Evolutionary conservation across 164 flowering plant genomes (phyloP).

Genomic region (Berberis thunbergii): DNA sequence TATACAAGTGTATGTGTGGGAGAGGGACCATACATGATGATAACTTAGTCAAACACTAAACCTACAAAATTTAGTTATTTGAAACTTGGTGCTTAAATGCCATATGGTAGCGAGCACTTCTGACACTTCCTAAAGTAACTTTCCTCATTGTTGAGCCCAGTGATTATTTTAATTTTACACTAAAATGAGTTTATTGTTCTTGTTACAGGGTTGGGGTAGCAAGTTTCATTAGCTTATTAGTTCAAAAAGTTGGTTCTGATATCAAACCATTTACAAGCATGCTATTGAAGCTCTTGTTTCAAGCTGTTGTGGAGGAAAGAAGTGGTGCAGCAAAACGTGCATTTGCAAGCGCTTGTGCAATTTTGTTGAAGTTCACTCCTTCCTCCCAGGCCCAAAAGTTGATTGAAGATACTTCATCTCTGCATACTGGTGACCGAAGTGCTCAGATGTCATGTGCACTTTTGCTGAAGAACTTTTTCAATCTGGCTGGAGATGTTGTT

Average conservation of each 20-base stretch:
- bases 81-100: too few relatives aligned
- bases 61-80: too few relatives aligned
- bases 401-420: constrained; percentile 67
- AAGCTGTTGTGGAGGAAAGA: constrained; percentile 72
- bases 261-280: constrained; percentile 66
- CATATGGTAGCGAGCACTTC: too few relatives aligned
- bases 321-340: constrained; percentile 80
- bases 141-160: too few relatives aligned
- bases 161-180: not conserved
- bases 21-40: too few relatives aligned
- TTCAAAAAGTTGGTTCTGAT: constrained; percentile 69
- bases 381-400: constrained; percentile 64
- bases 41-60: too few relatives aligned
- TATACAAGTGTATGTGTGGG: too few relatives aligned
- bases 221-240: constrained; percentile 66
- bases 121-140: too few relatives aligned
- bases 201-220: constrained; percentile 88
- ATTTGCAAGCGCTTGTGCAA: constrained; percentile 85
- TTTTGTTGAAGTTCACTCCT: constrained; percentile 56
- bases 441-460: constrained; percentile 76
- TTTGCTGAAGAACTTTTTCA: constrained; percentile 6
- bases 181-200: not conserved
- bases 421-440: constrained; percentile 81
- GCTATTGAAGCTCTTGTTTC: constrained; percentile 67
- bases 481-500: constrained; percentile 7